phyloP scores from a whole-genome alignment of 1,284 basidiomycete genomes.

The Moesziomyces globuligerus region DNA sequence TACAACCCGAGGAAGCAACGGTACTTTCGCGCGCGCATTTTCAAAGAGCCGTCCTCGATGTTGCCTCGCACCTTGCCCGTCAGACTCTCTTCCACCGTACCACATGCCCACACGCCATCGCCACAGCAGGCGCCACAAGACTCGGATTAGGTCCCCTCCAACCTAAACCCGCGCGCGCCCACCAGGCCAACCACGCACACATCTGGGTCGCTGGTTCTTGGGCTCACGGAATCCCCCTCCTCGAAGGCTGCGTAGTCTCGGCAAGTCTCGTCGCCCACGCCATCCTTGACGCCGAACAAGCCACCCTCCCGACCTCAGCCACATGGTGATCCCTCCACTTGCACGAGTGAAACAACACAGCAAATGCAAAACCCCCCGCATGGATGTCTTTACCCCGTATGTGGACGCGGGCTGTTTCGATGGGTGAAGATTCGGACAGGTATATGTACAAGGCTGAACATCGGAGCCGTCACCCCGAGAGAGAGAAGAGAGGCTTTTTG shows the following conservation, averaged over 20 bases:
- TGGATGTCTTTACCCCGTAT: too few relatives aligned
- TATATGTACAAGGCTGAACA: not conserved
- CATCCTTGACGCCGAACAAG: constrained; percentile 10
- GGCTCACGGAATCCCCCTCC: constrained; percentile 26
- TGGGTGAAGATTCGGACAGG: not conserved
- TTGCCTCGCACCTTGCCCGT: constrained; percentile 13
- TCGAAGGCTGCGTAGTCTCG: constrained; percentile 37
- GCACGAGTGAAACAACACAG: too few relatives aligned
- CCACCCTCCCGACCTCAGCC: not conserved
- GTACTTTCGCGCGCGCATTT: constrained; percentile 47
- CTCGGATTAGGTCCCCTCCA: constrained; percentile 17
- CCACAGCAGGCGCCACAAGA: constrained; percentile 1
- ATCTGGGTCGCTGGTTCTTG: constrained; percentile 33
- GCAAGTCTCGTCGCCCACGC: constrained; percentile 12
- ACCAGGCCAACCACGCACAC: not conserved
- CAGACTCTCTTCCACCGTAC: constrained; percentile 7
- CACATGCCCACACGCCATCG: not conserved
- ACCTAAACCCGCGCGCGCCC: not conserved
- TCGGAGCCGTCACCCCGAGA: too few relatives aligned
- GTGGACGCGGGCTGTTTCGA: too few relatives aligned
- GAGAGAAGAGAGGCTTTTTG: too few relatives aligned
- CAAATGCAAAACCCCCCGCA: constrained; percentile 1
- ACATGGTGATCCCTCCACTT: too few relatives aligned
- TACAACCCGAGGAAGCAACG: constrained; percentile 23
- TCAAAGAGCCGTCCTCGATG: constrained; percentile 53